Conservation (phyloP, 768 basidiomycete genomes). For the Kondoa subrosea region DNA sequence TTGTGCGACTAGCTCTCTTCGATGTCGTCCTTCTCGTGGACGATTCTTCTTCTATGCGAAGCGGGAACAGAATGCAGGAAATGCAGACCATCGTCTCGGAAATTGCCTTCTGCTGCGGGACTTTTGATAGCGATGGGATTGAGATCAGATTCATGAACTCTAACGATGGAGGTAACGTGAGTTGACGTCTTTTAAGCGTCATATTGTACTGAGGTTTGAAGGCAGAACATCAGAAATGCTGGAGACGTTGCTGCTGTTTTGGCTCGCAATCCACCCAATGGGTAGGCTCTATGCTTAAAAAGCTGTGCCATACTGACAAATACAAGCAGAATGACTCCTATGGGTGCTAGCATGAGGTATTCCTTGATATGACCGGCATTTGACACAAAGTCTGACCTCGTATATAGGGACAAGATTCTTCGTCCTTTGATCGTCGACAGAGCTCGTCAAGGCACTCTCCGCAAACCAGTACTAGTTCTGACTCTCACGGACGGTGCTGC, state of each 20-base stretch:
- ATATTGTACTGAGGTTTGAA: neutral
- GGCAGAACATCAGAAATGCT: slow-evolving; percentile 2
- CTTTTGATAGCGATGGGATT: slow-evolving; percentile 2
- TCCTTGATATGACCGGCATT: no score
- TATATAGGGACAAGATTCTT: slow-evolving; percentile 10
- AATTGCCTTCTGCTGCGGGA: neutral
- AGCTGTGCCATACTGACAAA: no score
- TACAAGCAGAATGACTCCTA: no score
- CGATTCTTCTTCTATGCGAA: neutral
- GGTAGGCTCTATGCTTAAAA: neutral
- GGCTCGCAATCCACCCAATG: neutral
- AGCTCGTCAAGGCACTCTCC: neutral
- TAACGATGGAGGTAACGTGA: slow-evolving; percentile 1
- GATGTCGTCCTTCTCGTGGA: neutral
- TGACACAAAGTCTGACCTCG: no score
- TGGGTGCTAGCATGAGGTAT: no score
- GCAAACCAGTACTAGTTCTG: slow-evolving; percentile 1
- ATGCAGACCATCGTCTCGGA: neutral
- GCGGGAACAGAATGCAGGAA: neutral
- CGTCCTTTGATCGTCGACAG: slow-evolving; percentile 2
- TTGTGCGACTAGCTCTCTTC: neutral
- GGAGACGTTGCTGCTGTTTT: neutral
- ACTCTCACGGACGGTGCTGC: slow-evolving; percentile 6
- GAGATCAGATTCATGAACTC: slow-evolving; percentile 6
- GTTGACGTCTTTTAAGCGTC: neutral